These are phyloP conservation scores for Lagenidium giganteum DNA, from an alignment of 352 stramenopile species.

Conservation along the genomic window DNA sequence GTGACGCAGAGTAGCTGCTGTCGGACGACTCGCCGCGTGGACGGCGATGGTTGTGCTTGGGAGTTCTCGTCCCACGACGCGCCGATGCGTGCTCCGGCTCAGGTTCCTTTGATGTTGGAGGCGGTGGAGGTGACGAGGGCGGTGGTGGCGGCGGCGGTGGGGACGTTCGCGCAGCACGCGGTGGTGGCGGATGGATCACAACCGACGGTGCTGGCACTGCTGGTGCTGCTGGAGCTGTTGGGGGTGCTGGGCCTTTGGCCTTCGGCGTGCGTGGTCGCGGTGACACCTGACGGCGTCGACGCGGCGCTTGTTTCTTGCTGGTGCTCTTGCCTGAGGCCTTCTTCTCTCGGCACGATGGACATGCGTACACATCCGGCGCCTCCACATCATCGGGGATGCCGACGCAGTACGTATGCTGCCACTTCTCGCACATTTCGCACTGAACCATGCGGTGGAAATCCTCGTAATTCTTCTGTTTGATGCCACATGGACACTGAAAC, in stretches of 20 bases:
- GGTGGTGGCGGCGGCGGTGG: conserved; percentile 13
- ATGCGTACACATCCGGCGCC: conserved; percentile 47
- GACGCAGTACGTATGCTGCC: conserved; percentile 69
- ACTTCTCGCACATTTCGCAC: conserved; percentile 63
- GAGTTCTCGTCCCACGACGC: too few relatives aligned
- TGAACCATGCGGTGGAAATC: conserved; percentile 68
- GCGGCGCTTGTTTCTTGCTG: too few relatives aligned
- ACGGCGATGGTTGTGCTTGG: conserved; percentile 10
- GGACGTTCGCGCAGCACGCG: conserved; percentile 2
- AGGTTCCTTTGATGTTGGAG: conserved; percentile 5
- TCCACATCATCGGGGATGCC: conserved; percentile 45
- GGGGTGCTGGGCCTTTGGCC: background rate
- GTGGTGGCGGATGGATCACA: conserved; percentile 15
- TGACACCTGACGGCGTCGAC: too few relatives aligned
- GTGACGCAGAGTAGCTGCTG: conserved; percentile 5
- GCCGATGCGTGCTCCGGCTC: too few relatives aligned
- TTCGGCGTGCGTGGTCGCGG: too few relatives aligned
- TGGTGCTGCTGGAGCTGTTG: conserved; percentile 11
- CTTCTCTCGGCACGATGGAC: conserved; percentile 29
- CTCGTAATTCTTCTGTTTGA: conserved; percentile 58
- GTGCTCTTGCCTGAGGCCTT: conserved; percentile 3
- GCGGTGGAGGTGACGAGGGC: conserved; percentile 9
- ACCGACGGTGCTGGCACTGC: conserved; percentile 18
- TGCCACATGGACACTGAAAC: conserved; percentile 60
- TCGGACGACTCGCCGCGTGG: conserved; percentile 3